Evolutionary conservation across 2,329 filamentous ascomycete species (phyloP).

Genomic region (Aaosphaeria arxii): DNA sequence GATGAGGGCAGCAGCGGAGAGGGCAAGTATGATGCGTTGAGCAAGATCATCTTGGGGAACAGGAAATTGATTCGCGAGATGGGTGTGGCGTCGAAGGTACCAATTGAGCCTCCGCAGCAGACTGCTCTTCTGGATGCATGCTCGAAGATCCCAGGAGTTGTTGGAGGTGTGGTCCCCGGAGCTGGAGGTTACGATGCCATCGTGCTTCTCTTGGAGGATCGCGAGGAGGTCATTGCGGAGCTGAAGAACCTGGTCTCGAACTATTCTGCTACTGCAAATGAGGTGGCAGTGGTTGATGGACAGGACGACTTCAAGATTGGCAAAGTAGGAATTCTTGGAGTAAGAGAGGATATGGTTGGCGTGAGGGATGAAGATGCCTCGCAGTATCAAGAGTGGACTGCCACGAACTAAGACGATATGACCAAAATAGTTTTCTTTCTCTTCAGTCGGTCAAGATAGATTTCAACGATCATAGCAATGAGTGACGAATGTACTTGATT

Average conservation of each 20-base stretch:
- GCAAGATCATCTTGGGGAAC: constrained; percentile 50
- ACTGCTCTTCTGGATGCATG: constrained; percentile 79
- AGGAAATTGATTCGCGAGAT: constrained; percentile 69
- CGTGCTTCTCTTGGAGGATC: constrained; percentile 74
- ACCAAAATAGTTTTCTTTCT: no score
- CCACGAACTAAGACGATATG: no score
- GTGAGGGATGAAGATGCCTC: constrained; percentile 41
- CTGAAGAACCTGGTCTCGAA: constrained; percentile 61
- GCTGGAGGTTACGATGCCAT: constrained; percentile 93
- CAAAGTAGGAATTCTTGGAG: constrained; percentile 65
- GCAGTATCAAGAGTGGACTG: constrained; percentile 41
- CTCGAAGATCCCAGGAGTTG: constrained; percentile 69
- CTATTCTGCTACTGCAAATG: constrained; percentile 54
- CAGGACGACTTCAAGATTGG: constrained; percentile 44
- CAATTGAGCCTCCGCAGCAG: constrained; percentile 85
- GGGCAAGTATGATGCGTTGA: constrained; percentile 49
- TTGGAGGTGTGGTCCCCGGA: constrained; percentile 89
- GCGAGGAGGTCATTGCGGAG: constrained; percentile 58
- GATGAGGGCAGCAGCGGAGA: constrained; percentile 35
- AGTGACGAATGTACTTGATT: no score
- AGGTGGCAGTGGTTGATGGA: constrained; percentile 28
- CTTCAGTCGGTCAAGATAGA: no score
- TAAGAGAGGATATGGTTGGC: constrained; percentile 72
- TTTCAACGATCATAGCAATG: no score
- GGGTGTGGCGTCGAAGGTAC: constrained; percentile 70